These are phyloP conservation scores for Actinomucor elegans DNA, from an alignment of 371 early-diverging fungal species.

Conservation along the genomic window DNA sequence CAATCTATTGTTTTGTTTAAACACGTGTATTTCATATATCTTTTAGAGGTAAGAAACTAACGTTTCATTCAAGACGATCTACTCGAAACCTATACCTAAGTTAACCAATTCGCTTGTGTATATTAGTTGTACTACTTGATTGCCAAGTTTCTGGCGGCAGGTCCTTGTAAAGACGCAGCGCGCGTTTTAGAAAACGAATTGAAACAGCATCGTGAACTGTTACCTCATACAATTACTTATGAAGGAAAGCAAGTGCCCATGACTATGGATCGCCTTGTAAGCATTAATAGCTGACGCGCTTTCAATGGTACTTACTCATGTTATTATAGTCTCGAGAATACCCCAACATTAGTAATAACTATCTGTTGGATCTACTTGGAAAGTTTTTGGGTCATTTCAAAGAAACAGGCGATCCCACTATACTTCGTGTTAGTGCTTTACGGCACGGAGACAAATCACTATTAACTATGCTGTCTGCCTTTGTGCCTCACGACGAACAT, in stretches of 20 bases:
- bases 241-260: conserved; percentile 56
- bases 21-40: no score
- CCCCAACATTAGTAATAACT: conserved; percentile 25
- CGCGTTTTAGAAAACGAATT: conserved; percentile 49
- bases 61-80: no score
- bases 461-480: conserved; percentile 42
- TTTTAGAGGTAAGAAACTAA: no score
- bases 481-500: conserved; percentile 22
- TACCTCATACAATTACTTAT: conserved; percentile 66
- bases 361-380: conserved; percentile 26
- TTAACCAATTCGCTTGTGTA: no score
- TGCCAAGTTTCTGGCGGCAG: conserved; percentile 55
- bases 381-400: conserved; percentile 33
- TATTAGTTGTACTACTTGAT: conserved; percentile 68
- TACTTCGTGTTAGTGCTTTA: conserved; percentile 32
- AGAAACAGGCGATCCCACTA: conserved; percentile 33
- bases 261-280: conserved; percentile 62
- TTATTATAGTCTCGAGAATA: conserved; percentile 29
- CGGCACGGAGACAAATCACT: conserved; percentile 45
- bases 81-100: no score
- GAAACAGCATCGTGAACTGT: conserved; percentile 47
- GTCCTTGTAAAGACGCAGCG: conserved; percentile 57
- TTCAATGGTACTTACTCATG: neutral
- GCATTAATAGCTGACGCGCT: conserved; percentile 4
- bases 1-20: no score